Percentiles rank a stretch among this genome's conserved stretches.
These are phyloP conservation scores for Eucalyptus tenuipes DNA, from an alignment of 345 rosid genomes.

Conservation along the genomic window DNA sequence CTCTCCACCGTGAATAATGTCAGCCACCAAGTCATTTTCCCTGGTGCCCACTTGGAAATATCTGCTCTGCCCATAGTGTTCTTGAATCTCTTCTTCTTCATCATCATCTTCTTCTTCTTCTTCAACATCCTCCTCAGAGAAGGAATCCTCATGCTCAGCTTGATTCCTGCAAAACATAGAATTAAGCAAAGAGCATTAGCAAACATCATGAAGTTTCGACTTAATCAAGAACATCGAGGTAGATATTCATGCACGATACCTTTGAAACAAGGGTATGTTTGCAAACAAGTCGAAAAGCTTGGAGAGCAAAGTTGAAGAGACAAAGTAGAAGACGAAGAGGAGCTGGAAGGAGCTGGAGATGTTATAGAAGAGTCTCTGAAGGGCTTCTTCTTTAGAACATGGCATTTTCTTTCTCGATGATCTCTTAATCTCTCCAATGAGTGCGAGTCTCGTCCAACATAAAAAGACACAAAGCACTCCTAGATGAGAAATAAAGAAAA, in stretches of 20 bases:
- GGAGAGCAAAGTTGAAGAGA: slow-evolving; percentile 49
- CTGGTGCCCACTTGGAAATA: slow-evolving; percentile 26
- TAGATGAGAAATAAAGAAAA: background rate
- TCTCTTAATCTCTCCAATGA: slow-evolving; percentile 10
- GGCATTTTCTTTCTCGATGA: slow-evolving; percentile 33
- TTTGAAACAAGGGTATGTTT: slow-evolving; percentile 47
- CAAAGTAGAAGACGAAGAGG: slow-evolving; percentile 55
- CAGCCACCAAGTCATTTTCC: slow-evolving; percentile 43
- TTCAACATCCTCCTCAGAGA: slow-evolving; percentile 52
- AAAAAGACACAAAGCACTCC: background rate
- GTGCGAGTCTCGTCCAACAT: background rate
- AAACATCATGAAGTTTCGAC: background rate
- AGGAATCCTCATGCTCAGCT: slow-evolving; percentile 37
- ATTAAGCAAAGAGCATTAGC: background rate
- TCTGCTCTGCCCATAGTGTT: background rate
- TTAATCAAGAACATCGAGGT: background rate
- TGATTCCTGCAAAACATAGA: slow-evolving; percentile 26
- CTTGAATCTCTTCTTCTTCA: background rate
- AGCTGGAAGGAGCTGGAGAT: slow-evolving; percentile 57
- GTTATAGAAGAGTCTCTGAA: slow-evolving; percentile 57
- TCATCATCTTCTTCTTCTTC: slow-evolving; percentile 33
- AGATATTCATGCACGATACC: slow-evolving; percentile 1
- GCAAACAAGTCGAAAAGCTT: slow-evolving; percentile 53
- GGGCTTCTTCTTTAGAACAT: slow-evolving; percentile 74
- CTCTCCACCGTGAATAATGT: slow-evolving; percentile 53